Evolutionary conservation across 495 filamentous ascomycete species (phyloP).

Genomic region (Podospora appendiculata): DNA sequence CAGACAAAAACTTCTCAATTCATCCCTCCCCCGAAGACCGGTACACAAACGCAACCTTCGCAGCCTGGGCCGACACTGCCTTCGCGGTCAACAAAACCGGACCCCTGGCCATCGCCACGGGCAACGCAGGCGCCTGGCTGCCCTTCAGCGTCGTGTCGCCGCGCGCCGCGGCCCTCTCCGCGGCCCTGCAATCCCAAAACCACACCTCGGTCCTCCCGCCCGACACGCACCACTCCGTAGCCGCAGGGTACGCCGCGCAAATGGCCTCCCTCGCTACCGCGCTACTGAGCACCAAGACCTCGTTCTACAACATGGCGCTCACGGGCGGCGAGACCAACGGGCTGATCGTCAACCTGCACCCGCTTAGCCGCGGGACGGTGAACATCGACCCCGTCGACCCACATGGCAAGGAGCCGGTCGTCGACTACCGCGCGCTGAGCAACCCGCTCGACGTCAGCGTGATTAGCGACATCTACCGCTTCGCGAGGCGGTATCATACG

Average conservation of each 20-base stretch:
- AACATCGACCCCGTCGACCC: conserved; percentile 34
- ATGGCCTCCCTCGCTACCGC: conserved; percentile 33
- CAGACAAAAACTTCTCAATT: conserved; percentile 26
- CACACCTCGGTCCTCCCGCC: conserved; percentile 28
- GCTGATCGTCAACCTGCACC: conserved; percentile 34
- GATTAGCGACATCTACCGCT: conserved; percentile 34
- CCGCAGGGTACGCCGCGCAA: conserved; percentile 39
- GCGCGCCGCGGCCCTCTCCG: conserved; percentile 23
- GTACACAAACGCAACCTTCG: conserved; percentile 30
- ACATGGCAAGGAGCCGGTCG: conserved; percentile 25
- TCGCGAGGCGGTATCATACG: conserved; percentile 29
- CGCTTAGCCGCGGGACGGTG: conserved; percentile 38
- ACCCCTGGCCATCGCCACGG: conserved; percentile 34
- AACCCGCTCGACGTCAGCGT: conserved; percentile 40
- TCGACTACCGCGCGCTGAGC: conserved; percentile 42
- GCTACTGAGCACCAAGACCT: conserved; percentile 27
- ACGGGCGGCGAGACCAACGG: conserved; percentile 24
- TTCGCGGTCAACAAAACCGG: conserved; percentile 34
- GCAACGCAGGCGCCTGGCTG: conserved; percentile 38
- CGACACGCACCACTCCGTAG: conserved; percentile 27
- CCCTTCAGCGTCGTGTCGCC: conserved; percentile 37
- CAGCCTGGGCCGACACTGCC: conserved; percentile 22
- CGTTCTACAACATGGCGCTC: conserved; percentile 36
- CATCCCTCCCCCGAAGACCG: conserved; percentile 26
- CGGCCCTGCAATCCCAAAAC: conserved; percentile 26